Base-by-base conservation (phyloP, 2,329 filamentous ascomycete genomes). In the Ascochyta fabae region DNA sequence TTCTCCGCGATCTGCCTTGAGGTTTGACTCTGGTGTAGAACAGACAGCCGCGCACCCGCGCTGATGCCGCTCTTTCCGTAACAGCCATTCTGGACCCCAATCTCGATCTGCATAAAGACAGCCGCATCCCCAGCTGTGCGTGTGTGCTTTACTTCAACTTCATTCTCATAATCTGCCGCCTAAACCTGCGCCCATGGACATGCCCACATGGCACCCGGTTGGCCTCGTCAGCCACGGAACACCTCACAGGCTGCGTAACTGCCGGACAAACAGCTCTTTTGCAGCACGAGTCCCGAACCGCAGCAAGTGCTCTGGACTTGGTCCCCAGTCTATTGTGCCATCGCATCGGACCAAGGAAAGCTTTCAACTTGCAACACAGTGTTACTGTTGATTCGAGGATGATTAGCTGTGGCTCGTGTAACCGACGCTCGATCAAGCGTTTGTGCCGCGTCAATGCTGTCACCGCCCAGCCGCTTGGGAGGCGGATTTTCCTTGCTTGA, bases 391-490 rank as follows among this genome's bases (percentile, higher is more conserved):
- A 51, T 56, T 51, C 53, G 26, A 50, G 47, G 47, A 56, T 47
- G 42, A 39, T 47, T 48, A 39, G 36, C 16, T 42, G 23, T 46
- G 35, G 41, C 46, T 40, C 2, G 29, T 35, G 26, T 22, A 23
- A 42, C 27, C 16, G 48, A 43, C 16, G 40, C 39, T 53, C 43
- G 59, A 52, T 62, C 56, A 66, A 67, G 65, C 62, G 45, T 65
- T 66, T 36, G 13, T 36, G 56, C 51, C 53, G 53, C 34, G 59
- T 44, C 46, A 35, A 49, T 55, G 47, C 16, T 51, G 51, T 58
- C 56, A 58, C 52, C 23, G 59, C 58, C 61, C 58, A 61, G 61
- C 43, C 46, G 34, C 48, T 52, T 42, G 31, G 46, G 35, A 35
- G n/a, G 12, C 43, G 12, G 4, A 31, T n/a, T 29, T 52, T 52